phyloP scores from a whole-genome alignment of 441 rosid species.

The Pelargonium citronellum region DNA sequence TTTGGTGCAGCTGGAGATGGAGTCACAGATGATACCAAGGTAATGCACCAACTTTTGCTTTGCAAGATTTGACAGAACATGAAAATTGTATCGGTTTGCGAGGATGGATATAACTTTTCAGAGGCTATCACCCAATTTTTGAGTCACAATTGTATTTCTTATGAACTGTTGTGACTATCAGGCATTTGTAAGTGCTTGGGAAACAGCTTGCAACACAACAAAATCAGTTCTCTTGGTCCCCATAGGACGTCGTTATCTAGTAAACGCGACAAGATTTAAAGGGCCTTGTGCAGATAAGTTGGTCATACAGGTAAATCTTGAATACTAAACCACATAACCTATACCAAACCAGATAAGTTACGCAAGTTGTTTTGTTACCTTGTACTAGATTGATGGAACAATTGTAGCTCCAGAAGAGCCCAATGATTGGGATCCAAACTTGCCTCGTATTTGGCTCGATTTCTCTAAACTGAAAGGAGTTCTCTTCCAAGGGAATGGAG shows the following conservation, averaged over 20 bases:
- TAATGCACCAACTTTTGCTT: conserved; percentile 14
- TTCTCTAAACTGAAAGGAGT: conserved; percentile 64
- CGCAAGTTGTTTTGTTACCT: neutral
- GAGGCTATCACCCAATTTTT: neutral
- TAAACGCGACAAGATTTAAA: conserved; percentile 69
- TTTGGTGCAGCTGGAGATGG: conserved; percentile 89
- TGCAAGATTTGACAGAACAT: neutral
- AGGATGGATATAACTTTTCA: neutral
- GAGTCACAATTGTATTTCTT: conserved; percentile 13
- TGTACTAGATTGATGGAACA: conserved; percentile 75
- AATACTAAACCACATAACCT: too few species aligned
- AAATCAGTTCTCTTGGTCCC: conserved; percentile 76
- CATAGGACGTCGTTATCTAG: conserved; percentile 53
- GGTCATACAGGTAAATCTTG: conserved; percentile 57
- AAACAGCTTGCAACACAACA: conserved; percentile 52
- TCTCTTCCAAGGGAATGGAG: conserved; percentile 74
- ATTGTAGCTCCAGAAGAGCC: conserved; percentile 85
- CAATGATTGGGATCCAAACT: conserved; percentile 61
- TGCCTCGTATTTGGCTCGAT: conserved; percentile 58
- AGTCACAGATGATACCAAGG: conserved; percentile 86
- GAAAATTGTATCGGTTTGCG: neutral
- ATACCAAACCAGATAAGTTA: neutral
- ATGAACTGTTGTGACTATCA: conserved; percentile 24
- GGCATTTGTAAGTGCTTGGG: conserved; percentile 80
- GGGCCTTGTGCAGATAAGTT: conserved; percentile 80